Percentiles rank a stretch among this genome's conserved stretches.
These are phyloP conservation scores for Primulina huaijiensis DNA, from an alignment of 257 asterid species.

Conservation along the genomic window DNA sequence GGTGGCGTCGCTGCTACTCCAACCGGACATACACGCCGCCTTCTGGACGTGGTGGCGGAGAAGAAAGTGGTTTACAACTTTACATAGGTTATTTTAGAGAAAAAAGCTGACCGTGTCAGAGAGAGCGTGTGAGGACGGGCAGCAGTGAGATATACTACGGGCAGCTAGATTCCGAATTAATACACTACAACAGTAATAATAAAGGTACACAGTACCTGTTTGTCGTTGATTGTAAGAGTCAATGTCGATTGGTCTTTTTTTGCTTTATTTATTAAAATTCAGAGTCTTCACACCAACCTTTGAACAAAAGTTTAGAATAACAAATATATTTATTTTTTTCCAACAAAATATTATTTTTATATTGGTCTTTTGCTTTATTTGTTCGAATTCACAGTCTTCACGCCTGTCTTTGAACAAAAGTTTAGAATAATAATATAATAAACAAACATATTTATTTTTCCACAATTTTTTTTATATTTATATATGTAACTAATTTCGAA, in stretches of 20 bases:
- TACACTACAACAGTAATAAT: background rate
- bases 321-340: too few relatives aligned
- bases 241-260: constrained; percentile 9
- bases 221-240: constrained; percentile 15
- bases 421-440: too few relatives aligned
- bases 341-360: too few relatives aligned
- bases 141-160: constrained; percentile 55
- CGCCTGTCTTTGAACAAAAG: too few relatives aligned
- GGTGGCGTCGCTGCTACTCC: constrained; percentile 26
- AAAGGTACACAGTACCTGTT: background rate
- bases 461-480: too few relatives aligned
- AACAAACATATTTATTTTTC: too few relatives aligned
- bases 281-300: constrained; percentile 24
- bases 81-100: constrained; percentile 7
- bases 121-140: constrained; percentile 50
- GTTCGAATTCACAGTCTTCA: too few relatives aligned
- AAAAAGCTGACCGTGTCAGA: constrained; percentile 48
- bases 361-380: too few relatives aligned
- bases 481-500: too few relatives aligned
- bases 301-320: too few relatives aligned
- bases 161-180: constrained; percentile 44
- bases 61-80: constrained; percentile 17
- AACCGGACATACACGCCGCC: constrained; percentile 54
- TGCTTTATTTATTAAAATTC: constrained; percentile 18
- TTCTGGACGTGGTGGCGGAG: constrained; percentile 38